phyloP scores from a whole-genome alignment of 2,329 filamentous ascomycete species.

The Botrytis byssoidea region DNA sequence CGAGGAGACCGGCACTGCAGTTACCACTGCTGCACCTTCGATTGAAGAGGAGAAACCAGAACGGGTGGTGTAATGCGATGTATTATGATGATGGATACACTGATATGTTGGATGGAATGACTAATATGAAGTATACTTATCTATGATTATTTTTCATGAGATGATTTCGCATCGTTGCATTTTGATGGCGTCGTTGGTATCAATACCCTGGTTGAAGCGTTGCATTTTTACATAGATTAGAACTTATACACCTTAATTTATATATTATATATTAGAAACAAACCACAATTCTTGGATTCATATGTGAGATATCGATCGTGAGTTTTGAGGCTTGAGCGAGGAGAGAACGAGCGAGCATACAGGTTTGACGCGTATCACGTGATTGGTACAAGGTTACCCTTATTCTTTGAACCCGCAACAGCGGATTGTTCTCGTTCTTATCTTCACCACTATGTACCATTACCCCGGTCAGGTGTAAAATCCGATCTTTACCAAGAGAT shows the following conservation, averaged over 20 bases:
- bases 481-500: neutral
- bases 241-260: constrained; percentile 9
- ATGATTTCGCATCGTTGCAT: neutral
- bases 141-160: neutral
- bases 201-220: constrained; percentile 12
- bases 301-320: neutral
- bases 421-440: neutral
- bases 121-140: constrained; percentile 7
- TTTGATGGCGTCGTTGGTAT: constrained; percentile 11
- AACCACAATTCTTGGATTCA: neutral
- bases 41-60: constrained; percentile 4
- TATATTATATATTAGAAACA: neutral
- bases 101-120: constrained; percentile 1
- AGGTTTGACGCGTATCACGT: neutral
- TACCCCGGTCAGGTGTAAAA: neutral
- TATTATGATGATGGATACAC: neutral
- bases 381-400: neutral
- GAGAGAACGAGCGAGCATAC: neutral
- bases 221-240: constrained; percentile 11
- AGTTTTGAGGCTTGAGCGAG: neutral
- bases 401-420: neutral
- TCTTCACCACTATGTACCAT: neutral
- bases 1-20: constrained; percentile 9
- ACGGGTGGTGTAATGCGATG: constrained; percentile 3
- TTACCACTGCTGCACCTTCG: constrained; percentile 5